Conservation (phyloP, 129 eudicot genomes). For the Tagetes erecta region DNA sequence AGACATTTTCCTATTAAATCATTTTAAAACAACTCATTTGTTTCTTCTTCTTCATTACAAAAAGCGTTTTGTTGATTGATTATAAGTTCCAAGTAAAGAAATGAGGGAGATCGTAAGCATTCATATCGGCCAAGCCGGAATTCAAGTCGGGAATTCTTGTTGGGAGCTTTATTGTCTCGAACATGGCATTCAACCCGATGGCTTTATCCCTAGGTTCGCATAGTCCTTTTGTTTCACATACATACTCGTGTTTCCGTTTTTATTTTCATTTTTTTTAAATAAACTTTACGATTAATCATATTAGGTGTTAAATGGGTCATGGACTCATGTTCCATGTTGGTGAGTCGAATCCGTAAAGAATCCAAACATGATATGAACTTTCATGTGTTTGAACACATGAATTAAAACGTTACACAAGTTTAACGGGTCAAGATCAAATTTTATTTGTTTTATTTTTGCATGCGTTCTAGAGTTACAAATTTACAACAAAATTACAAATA, state of each 20-base stretch:
- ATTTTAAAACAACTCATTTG: constrained; percentile 9
- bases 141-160: constrained; percentile 39
- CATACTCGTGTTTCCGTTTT: neutral
- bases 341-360: too few relatives aligned
- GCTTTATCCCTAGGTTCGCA: constrained; percentile 26
- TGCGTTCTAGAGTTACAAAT: too few relatives aligned
- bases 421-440: too few relatives aligned
- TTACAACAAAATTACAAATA: too few relatives aligned
- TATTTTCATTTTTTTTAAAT: too few relatives aligned
- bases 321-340: too few relatives aligned
- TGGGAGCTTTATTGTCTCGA: constrained; percentile 37
- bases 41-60: neutral
- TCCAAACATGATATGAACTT: too few relatives aligned
- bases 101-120: constrained; percentile 39
- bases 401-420: too few relatives aligned
- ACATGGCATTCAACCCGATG: constrained; percentile 34
- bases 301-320: too few relatives aligned
- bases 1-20: constrained; percentile 22
- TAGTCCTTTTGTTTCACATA: neutral
- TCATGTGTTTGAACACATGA: too few relatives aligned
- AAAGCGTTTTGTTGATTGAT: neutral
- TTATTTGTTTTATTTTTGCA: too few relatives aligned
- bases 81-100: neutral
- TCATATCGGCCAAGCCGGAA: constrained; percentile 35
- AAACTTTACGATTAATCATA: too few relatives aligned